phyloP scores from a whole-genome alignment of 2,329 filamentous ascomycete genomes.

The Bipolaris cookei region DNA sequence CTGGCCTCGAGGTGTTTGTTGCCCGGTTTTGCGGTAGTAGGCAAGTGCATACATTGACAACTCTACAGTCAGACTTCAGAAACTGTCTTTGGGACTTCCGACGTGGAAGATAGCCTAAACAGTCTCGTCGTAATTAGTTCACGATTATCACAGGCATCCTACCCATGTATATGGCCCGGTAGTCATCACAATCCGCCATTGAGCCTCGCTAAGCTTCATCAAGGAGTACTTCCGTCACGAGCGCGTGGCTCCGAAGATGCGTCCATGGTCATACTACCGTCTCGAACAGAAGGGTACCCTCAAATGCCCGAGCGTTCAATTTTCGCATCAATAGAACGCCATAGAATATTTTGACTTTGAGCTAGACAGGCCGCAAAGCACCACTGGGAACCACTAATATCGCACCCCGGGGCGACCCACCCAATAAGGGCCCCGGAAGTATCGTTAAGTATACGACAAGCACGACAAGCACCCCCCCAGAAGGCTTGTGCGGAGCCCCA shows the following conservation, averaged over 20 bases:
- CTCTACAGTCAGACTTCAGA: neutral
- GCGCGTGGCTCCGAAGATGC: neutral
- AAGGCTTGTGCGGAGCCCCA: conserved; percentile 31
- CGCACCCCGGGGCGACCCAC: conserved; percentile 14
- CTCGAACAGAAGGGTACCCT: neutral
- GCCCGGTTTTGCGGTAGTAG: neutral
- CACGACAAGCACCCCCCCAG: conserved; percentile 13
- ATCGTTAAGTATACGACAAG: neutral
- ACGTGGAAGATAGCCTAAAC: neutral
- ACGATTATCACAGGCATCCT: neutral
- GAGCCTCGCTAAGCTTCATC: conserved; percentile 1
- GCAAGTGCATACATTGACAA: neutral
- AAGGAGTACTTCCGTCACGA: conserved; percentile 5
- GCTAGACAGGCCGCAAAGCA: conserved; percentile 3
- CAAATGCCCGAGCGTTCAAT: neutral
- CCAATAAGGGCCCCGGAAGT: conserved; percentile 12
- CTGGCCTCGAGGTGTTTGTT: neutral
- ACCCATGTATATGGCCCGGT: no score
- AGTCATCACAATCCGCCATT: neutral
- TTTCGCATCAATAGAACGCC: conserved; percentile 18
- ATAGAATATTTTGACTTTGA: conserved; percentile 4
- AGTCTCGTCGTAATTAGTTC: neutral
- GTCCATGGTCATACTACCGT: neutral
- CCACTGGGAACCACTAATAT: conserved; percentile 3
- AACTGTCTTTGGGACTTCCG: neutral